A percentile compares a stretch with the other conserved stretches of the same genome.
These are phyloP conservation scores for Lodderomyces beijingensis DNA, from an alignment of 1,139 yeast species.

Conservation along the genomic window DNA sequence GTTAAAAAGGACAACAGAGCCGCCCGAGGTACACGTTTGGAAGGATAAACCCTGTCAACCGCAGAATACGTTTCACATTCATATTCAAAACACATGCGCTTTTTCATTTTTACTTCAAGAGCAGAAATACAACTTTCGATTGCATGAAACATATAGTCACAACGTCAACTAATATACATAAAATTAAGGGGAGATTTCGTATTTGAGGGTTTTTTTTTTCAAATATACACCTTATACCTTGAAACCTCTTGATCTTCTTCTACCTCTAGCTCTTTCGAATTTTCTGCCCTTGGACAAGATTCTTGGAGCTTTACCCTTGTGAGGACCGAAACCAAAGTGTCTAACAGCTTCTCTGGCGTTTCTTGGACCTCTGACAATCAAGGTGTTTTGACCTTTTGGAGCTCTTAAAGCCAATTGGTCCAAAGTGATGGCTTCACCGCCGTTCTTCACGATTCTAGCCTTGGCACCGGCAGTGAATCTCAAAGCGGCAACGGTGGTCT, in stretches of 20 bases:
- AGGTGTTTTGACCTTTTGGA: slow-evolving; percentile 99
- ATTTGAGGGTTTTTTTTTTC: no score
- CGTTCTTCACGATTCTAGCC: slow-evolving; percentile 95
- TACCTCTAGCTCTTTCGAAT: slow-evolving; percentile 99
- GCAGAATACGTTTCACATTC: no score
- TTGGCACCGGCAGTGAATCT: slow-evolving; percentile 99
- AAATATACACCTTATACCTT: slow-evolving; percentile 84
- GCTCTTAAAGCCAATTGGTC: slow-evolving; percentile 99
- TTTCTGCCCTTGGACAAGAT: slow-evolving; percentile 96
- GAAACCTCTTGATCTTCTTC: slow-evolving; percentile 99
- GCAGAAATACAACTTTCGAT: no score
- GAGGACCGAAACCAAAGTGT: slow-evolving; percentile 99
- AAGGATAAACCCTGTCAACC: no score
- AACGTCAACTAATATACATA: no score
- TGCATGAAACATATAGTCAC: no score
- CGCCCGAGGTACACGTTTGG: no score
- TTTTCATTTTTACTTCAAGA: no score
- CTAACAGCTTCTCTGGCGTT: slow-evolving; percentile 98
- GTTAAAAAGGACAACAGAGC: no score
- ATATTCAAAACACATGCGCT: no score
- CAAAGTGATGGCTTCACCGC: slow-evolving; percentile 99
- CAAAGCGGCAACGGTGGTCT: slow-evolving; percentile 97
- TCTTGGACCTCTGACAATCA: slow-evolving; percentile 98
- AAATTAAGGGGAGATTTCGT: no score
- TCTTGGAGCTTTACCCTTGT: slow-evolving; percentile 99